A percentile compares a stretch with the other conserved stretches of the same genome.
phyloP scores from a whole-genome alignment of 306 rosid genomes.

The Parietaria judaica region DNA sequence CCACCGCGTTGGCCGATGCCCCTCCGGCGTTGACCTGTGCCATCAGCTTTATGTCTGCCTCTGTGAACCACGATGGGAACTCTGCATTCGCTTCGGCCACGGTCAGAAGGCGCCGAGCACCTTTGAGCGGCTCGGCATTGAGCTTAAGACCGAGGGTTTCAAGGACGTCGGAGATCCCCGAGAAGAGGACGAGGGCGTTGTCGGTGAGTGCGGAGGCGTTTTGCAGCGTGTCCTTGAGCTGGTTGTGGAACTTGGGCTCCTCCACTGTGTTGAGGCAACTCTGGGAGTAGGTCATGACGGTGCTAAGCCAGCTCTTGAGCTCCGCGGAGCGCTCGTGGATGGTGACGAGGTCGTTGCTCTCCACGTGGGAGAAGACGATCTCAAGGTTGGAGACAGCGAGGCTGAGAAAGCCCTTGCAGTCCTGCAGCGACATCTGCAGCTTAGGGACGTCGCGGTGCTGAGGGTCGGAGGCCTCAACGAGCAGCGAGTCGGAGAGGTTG shows the following conservation, averaged over 20 bases:
- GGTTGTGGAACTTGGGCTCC: constrained; percentile 15
- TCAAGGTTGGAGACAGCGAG: constrained; percentile 37
- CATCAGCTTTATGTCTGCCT: constrained; percentile 46
- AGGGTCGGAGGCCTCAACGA: constrained; percentile 4
- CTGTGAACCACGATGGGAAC: constrained; percentile 46
- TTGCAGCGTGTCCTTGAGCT: constrained; percentile 18
- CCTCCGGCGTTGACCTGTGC: background rate
- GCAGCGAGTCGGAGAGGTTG: constrained; percentile 40
- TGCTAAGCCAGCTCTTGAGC: constrained; percentile 54
- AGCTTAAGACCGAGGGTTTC: constrained; percentile 25
- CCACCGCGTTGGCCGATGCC: constrained; percentile 30
- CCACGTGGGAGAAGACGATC: constrained; percentile 18
- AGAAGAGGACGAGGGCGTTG: constrained; percentile 44
- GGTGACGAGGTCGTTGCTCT: constrained; percentile 17
- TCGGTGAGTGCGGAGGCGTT: constrained; percentile 27
- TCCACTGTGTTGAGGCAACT: constrained; percentile 41
- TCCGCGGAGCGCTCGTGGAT: constrained; percentile 25
- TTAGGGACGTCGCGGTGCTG: background rate
- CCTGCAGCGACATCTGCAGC: constrained; percentile 39
- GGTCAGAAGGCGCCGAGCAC: constrained; percentile 34
- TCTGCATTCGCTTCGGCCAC: constrained; percentile 30
- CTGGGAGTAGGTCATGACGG: constrained; percentile 43
- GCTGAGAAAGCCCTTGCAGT: constrained; percentile 52
- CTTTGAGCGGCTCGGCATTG: constrained; percentile 19
- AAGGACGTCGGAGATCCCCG: constrained; percentile 23